Evolutionary conservation across 2,329 filamentous ascomycete genomes (phyloP).

Genomic region (Clonostachys byssicola): DNA sequence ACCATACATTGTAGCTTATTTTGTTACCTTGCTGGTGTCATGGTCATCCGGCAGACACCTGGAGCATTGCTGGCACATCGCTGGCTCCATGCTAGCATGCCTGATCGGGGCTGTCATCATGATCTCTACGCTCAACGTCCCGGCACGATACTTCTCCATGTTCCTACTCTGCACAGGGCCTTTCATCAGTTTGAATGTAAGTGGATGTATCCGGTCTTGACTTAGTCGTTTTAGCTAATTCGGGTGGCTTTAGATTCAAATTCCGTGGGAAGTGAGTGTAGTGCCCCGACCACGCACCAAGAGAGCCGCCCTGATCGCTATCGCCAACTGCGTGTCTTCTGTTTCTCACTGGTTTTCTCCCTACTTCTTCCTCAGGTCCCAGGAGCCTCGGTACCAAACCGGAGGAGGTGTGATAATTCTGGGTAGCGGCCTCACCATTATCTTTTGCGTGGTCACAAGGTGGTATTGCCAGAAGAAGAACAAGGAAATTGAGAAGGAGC

Average conservation of each 20-base stretch:
- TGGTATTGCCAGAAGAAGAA: slow-evolving; percentile 17
- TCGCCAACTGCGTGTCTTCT: slow-evolving; percentile 32
- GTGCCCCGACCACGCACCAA: slow-evolving; percentile 33
- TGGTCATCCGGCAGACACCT: slow-evolving; percentile 30
- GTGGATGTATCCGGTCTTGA: background rate
- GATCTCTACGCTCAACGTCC: slow-evolving; percentile 32
- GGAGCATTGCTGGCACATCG: slow-evolving; percentile 33
- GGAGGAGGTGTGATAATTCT: slow-evolving; percentile 17
- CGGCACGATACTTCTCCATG: slow-evolving; percentile 33
- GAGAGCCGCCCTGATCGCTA: slow-evolving; percentile 33
- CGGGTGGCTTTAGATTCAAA: slow-evolving; percentile 23
- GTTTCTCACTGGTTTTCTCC: slow-evolving; percentile 34
- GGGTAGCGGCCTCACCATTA: slow-evolving; percentile 13
- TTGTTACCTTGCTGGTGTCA: slow-evolving; percentile 27
- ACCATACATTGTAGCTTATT: slow-evolving; percentile 32
- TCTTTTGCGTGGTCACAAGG: slow-evolving; percentile 3
- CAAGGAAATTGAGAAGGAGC: slow-evolving; percentile 9
- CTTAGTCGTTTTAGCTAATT: slow-evolving; percentile 4
- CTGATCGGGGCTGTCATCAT: slow-evolving; percentile 32
- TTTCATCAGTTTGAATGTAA: slow-evolving; percentile 28
- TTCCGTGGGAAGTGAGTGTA: slow-evolving; percentile 34
- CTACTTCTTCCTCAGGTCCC: slow-evolving; percentile 25
- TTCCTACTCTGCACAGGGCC: slow-evolving; percentile 31
- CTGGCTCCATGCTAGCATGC: slow-evolving; percentile 26
- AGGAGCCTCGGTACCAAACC: slow-evolving; percentile 20